Evolutionary conservation across 2,329 filamentous ascomycete genomes (phyloP).

Genomic region (Huntiella moniliformis): DNA sequence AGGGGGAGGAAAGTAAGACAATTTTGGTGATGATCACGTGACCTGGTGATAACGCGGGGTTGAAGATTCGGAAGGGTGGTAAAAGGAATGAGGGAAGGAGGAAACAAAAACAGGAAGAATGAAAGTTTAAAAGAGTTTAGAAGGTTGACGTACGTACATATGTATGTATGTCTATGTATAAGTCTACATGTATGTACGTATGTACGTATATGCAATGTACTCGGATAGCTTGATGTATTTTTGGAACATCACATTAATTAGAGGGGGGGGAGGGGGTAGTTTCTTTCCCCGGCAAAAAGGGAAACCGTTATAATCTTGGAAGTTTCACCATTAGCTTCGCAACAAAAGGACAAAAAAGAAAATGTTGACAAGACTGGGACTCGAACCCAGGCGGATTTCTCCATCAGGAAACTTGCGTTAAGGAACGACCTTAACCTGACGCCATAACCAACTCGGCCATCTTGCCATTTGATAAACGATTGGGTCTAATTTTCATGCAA

Average conservation of each 20-base stretch:
- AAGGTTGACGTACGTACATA: no score
- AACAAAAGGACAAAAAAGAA: background rate
- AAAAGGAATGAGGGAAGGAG: background rate
- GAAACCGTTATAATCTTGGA: background rate
- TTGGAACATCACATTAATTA: no score
- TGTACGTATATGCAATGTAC: no score
- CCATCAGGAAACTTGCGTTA: constrained; percentile 12
- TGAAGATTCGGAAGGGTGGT: background rate
- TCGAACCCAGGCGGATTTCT: constrained; percentile 12
- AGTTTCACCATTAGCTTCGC: background rate
- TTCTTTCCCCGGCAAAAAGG: no score
- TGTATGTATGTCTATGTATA: no score
- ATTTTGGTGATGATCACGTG: no score
- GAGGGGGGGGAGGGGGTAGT: no score
- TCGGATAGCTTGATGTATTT: no score
- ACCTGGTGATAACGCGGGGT: background rate
- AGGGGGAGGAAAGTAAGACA: no score
- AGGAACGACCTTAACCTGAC: constrained; percentile 19
- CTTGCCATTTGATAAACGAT: constrained; percentile 12
- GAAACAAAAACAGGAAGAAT: background rate
- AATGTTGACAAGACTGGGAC: constrained; percentile 10
- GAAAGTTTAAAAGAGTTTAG: background rate
- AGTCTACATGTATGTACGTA: no score
- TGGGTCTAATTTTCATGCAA: no score
- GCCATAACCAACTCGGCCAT: constrained; percentile 22